Evolutionary conservation across 441 rosid genomes (phyloP), one percentile per base, ranked within the genome.

Genomic region (Adansonia madagascariensis): DNA sequence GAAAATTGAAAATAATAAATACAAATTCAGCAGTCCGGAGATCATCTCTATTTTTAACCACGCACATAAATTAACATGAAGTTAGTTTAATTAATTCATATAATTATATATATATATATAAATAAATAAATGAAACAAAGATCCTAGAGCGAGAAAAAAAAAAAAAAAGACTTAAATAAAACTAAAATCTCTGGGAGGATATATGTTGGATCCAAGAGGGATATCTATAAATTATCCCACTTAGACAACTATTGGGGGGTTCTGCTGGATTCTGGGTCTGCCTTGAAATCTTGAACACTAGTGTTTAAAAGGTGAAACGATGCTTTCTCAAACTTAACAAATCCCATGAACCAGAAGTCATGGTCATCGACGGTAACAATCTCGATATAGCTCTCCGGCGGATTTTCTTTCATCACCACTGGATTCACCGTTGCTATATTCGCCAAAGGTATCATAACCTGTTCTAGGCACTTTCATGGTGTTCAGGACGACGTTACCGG

Each of bases 281-380:
- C 76, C 70, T 82, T 84, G 73, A 74, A 80, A 35, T 82, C 86
- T 2, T 88, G 81, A 46, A 87, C 74, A 4, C 6, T 39, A 64
- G 81, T 76, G 1, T 61, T 84, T 14, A 84, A 57, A 9, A 92
- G 87, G 78, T 92, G 85, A 62, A 82, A 84, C 2, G 80, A 76
- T 68, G 97, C 98, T 79, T 92, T 94, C 66, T 89, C 97, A 57
- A 80, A 88, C 76, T 81, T 90, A 70, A 91, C 93, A 73, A 91
- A 89, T 6, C 98, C 97, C 97, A 91, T 94, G 75, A 92, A 92
- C 98, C 97, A 94, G 79, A 94, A 94, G 4, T 91, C 91, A 76
- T 94, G 97, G 0, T 88, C 89, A 22, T 94, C 98, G 27, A 88
- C 70, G 0, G 97, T 90, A 15, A 82, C 82, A 39, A 91, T 49